A percentile compares a stretch with the other conserved stretches of the same genome.
Conservation (phyloP, 1,284 basidiomycete genomes). For the Mycosarcoma mackinlayi region DNA sequence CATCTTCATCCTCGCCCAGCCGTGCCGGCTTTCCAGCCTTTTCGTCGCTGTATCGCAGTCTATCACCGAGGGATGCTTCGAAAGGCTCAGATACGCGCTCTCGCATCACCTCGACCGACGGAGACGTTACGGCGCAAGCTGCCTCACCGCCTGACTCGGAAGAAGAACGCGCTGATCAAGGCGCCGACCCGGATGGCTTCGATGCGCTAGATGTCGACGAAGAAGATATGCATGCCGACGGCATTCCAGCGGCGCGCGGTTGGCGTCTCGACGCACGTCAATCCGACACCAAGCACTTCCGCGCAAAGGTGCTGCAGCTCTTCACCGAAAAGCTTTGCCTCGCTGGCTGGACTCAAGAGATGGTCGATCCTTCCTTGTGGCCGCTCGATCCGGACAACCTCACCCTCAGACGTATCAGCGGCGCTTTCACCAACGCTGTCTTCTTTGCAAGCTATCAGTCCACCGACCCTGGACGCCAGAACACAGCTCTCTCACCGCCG, state of each 20-base stretch:
- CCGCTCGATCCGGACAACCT: constrained; percentile 49
- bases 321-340: constrained; percentile 55
- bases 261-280: constrained; percentile 58
- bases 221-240: constrained; percentile 67
- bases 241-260: constrained; percentile 63
- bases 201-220: constrained; percentile 61
- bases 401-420: constrained; percentile 60
- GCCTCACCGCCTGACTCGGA: constrained; percentile 24
- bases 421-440: constrained; percentile 65
- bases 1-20: constrained; percentile 13
- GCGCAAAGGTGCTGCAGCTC: constrained; percentile 52
- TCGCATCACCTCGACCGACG: constrained; percentile 1
- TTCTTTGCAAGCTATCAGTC: constrained; percentile 64
- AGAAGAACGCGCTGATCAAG: constrained; percentile 24
- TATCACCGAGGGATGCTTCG: constrained; percentile 21
- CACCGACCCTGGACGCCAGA: background rate
- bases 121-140: constrained; percentile 1
- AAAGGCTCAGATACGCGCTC: constrained; percentile 2
- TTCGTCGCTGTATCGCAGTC: constrained; percentile 24
- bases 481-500: constrained; percentile 33
- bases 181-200: constrained; percentile 45
- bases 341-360: constrained; percentile 52
- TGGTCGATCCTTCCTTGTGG: constrained; percentile 40
- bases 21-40: constrained; percentile 20
- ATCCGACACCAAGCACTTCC: constrained; percentile 52